These are phyloP conservation scores for Exserohilum rostratum DNA, from an alignment of 2,329 filamentous ascomycete genomes.

Conservation along the genomic window DNA sequence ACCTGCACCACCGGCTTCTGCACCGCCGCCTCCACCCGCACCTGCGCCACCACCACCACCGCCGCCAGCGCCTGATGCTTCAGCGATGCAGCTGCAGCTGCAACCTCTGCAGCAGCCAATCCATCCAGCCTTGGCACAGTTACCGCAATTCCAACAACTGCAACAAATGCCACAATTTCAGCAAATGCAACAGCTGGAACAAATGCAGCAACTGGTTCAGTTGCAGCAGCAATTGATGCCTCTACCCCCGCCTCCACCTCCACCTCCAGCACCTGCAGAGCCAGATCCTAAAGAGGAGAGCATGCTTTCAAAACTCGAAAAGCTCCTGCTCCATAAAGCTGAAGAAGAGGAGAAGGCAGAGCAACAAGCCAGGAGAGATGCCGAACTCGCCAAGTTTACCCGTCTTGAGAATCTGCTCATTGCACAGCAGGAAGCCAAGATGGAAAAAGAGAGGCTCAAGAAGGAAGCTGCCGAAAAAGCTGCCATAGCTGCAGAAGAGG, in stretches of 20 bases:
- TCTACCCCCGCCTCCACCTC: constrained; percentile 15
- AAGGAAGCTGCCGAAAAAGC: constrained; percentile 43
- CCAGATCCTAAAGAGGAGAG: constrained; percentile 36
- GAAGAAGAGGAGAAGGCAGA: constrained; percentile 37
- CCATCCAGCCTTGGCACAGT: constrained; percentile 5
- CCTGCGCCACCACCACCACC: constrained; percentile 24
- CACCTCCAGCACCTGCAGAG: constrained; percentile 28
- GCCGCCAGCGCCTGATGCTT: constrained; percentile 19
- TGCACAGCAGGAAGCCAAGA: constrained; percentile 43
- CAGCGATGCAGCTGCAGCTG: constrained; percentile 12
- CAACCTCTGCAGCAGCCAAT: constrained; percentile 10
- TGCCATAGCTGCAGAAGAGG: constrained; percentile 31
- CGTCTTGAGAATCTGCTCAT: constrained; percentile 47
- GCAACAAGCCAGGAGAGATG: constrained; percentile 38
- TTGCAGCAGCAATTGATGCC: constrained; percentile 9
- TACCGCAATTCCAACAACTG: constrained; percentile 6
- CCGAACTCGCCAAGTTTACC: constrained; percentile 45
- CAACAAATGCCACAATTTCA: constrained; percentile 10
- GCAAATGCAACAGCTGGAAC: constrained; percentile 10
- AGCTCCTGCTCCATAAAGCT: constrained; percentile 36
- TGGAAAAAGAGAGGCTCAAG: constrained; percentile 46
- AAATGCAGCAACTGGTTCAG: constrained; percentile 12
- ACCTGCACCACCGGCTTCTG: constrained; percentile 22
- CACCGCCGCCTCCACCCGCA: constrained; percentile 23
- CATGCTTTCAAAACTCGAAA: constrained; percentile 41